Conservation (phyloP, 768 basidiomycete genomes). For the Xerocomus brunneocitrinus region DNA sequence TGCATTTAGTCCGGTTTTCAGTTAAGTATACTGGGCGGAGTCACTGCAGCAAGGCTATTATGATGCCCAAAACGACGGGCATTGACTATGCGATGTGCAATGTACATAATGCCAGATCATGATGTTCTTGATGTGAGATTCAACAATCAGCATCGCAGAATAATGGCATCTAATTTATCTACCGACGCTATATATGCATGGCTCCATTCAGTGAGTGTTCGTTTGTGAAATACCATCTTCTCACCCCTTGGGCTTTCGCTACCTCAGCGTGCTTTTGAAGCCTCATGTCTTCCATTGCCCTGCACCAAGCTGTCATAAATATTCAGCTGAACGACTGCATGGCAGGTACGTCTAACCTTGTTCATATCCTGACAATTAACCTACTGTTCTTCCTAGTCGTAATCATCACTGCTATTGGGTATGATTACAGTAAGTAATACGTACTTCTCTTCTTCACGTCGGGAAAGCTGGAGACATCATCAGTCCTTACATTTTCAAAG, state of each 20-base stretch:
- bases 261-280: neutral
- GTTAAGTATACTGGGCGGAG: too few relatives aligned
- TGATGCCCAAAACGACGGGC: neutral
- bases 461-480: neutral
- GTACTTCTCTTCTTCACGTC: neutral
- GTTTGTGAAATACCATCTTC: neutral
- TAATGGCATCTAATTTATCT: too few relatives aligned
- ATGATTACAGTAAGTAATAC: neutral
- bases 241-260: neutral
- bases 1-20: too few relatives aligned
- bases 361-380: neutral
- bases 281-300: neutral
- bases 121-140: too few relatives aligned
- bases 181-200: too few relatives aligned
- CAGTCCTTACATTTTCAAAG: neutral
- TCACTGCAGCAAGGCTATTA: neutral
- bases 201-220: neutral
- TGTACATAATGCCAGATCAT: neutral
- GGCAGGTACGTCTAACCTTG: neutral
- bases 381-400: neutral
- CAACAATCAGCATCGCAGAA: too few relatives aligned
- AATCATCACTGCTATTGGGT: neutral
- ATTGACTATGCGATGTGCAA: neutral
- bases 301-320: neutral
- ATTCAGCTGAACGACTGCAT: neutral